A percentile compares a stretch with the other conserved stretches of the same genome.
Conservation (phyloP, 2,329 filamentous ascomycete genomes). For the Eutypa lata region DNA sequence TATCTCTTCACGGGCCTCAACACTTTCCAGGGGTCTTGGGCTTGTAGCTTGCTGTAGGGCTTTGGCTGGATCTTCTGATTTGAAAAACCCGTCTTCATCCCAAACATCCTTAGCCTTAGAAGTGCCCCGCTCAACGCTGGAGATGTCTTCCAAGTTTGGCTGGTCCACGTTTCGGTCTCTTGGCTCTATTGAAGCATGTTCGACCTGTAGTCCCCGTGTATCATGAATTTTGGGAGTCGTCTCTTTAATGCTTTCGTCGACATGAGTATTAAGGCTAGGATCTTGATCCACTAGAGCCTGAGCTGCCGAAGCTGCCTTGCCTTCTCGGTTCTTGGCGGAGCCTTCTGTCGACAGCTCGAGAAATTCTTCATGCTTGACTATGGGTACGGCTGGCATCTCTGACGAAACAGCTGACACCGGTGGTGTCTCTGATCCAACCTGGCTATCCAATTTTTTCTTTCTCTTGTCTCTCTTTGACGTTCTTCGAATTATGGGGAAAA, state of each 20-base stretch:
- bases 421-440: constrained; percentile 16
- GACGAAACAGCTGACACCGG: too few relatives aligned
- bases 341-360: too few relatives aligned
- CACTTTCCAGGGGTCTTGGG: constrained; percentile 7
- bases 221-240: too few relatives aligned
- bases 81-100: constrained; percentile 23
- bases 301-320: too few relatives aligned
- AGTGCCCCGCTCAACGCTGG: constrained; percentile 19
- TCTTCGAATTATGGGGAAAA: constrained; percentile 21
- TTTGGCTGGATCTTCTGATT: constrained; percentile 16
- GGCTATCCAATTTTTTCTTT: constrained; percentile 28
- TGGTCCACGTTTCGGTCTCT: constrained; percentile 8
- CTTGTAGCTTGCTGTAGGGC: constrained; percentile 13
- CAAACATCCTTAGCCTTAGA: constrained; percentile 20
- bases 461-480: constrained; percentile 36
- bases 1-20: constrained; percentile 7
- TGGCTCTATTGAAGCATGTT: constrained; percentile 7
- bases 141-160: constrained; percentile 14
- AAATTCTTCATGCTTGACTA: neutral
- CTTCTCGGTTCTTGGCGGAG: too few relatives aligned
- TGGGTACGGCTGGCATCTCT: constrained; percentile 4
- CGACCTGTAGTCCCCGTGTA: constrained; percentile 9
- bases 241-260: too few relatives aligned
- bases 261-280: too few relatives aligned
- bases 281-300: too few relatives aligned